Evolutionary conservation across 768 basidiomycete genomes (phyloP).

Genomic region (Lepiota venenata): DNA sequence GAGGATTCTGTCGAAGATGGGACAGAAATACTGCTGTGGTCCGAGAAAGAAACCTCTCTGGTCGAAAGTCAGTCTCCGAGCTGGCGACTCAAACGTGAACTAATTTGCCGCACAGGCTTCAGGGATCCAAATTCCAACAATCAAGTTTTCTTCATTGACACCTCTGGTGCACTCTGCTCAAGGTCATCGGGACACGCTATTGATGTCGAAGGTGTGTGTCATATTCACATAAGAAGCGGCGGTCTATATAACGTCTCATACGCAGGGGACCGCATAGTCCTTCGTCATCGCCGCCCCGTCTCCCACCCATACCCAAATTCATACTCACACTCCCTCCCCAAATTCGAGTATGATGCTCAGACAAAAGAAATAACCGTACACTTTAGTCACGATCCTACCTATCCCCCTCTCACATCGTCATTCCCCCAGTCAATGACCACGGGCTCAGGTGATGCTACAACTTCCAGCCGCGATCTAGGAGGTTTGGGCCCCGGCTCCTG

Average conservation of each 20-base stretch:
- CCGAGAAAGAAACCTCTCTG: conserved; percentile 69
- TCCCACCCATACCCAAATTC: conserved; percentile 76
- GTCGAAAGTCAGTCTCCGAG: conserved; percentile 63
- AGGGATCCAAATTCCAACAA: conserved; percentile 69
- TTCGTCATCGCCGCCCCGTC: conserved; percentile 75
- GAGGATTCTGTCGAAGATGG: conserved; percentile 55
- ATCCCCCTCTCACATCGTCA: conserved; percentile 36
- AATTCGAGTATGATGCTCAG: conserved; percentile 53
- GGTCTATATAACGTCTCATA: background rate
- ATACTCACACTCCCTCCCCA: conserved; percentile 74
- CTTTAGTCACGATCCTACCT: conserved; percentile 64
- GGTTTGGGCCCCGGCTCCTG: conserved; percentile 34
- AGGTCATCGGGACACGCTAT: conserved; percentile 78
- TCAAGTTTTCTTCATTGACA: conserved; percentile 84
- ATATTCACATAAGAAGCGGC: background rate
- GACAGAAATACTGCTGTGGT: conserved; percentile 61
- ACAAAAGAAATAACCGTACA: conserved; percentile 58
- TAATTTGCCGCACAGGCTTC: conserved; percentile 41
- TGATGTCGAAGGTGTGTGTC: conserved; percentile 62
- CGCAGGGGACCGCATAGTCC: conserved; percentile 60
- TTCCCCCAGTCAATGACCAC: background rate
- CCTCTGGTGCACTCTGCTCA: conserved; percentile 72
- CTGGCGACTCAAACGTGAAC: background rate
- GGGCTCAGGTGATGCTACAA: background rate
- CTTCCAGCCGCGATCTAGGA: background rate